Evolutionary conservation across 75 land plant species (phyloP), one percentile per base, ranked within the genome.

Genomic region (Pinus tabuliformis): DNA sequence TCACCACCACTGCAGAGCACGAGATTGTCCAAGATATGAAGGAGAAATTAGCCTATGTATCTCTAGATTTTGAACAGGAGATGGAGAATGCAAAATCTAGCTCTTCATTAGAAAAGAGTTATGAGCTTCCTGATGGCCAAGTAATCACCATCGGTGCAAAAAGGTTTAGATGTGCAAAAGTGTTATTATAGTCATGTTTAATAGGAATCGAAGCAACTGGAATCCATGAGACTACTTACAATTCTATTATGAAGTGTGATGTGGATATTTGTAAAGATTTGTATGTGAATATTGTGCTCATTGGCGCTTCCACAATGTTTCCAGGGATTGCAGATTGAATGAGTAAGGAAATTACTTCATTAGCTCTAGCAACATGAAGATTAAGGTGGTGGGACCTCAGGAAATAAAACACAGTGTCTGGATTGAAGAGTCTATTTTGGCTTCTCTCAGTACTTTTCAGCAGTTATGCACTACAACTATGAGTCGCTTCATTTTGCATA

Each of bases 261-360:
- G 90, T 88, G 63, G 89, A 89, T 84, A 87, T 89, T 61, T 73
- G 91, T 39, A 89, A 87, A 81, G 91, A 87, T 70, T 77, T 89
- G 70, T 89, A 89, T 72, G 86, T 86, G 42, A 89, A 89, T 81
- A 81, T 89, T 77, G 91, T 89, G 26, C 86, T 89, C 28, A 87
- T 87, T 85, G 91, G 91, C 65, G 91, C 90, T 26, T 88, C 91
- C 12, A 87, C 90, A 73, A 89, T 89, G 91, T 89, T 89, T 81
- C 90, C 90, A 72, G 91, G 91, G 11, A 89, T 89, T 82, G 91
- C 87, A 17, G 91, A 89, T 59, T 76, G 91, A 5, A 89, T 89
- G 91, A 89, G 87, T 87, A 89, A 89, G 81, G 91, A 89, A 63
- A 84, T 89, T 54, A 89, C 91, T 52, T 90, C 91, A 13, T 82